Conservation (phyloP, 2,329 filamentous ascomycete species). For the Zymoseptoria ardabiliae region DNA sequence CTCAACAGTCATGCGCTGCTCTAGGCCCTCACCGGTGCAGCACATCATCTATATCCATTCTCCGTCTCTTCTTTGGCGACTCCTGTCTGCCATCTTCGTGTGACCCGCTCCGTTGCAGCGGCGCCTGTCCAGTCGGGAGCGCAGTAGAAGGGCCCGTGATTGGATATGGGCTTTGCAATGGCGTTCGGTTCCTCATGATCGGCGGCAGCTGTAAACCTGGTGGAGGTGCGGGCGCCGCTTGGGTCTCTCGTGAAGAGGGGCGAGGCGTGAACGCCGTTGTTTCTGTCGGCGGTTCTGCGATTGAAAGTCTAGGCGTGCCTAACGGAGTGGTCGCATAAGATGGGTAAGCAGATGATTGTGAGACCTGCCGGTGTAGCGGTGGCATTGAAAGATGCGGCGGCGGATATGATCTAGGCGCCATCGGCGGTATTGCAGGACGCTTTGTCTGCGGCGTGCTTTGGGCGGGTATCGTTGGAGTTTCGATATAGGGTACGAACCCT, state of each 20-base stretch:
- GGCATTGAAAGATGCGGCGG: slow-evolving; percentile 9
- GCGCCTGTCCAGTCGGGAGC: not conserved
- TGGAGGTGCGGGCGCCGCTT: slow-evolving; percentile 2
- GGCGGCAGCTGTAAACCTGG: slow-evolving; percentile 21
- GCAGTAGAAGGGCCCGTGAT: not conserved
- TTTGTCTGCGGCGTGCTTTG: slow-evolving; percentile 6
- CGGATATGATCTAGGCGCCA: slow-evolving; percentile 12
- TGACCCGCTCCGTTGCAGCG: slow-evolving; percentile 1
- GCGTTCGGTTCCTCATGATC: slow-evolving; percentile 13
- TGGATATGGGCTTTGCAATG: not conserved
- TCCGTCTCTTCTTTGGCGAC: slow-evolving; percentile 22
- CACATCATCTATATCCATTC: slow-evolving; percentile 28
- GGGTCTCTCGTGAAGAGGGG: slow-evolving; percentile 9
- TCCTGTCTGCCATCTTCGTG: slow-evolving; percentile 8
- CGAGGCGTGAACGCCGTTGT: slow-evolving; percentile 20
- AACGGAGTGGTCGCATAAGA: slow-evolving; percentile 3
- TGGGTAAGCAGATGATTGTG: slow-evolving; percentile 3
- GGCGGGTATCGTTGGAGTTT: slow-evolving; percentile 5
- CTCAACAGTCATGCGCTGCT: not conserved
- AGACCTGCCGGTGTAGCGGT: slow-evolving; percentile 6
- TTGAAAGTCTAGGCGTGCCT: slow-evolving; percentile 11
- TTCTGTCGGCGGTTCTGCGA: slow-evolving; percentile 21
- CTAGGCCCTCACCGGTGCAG: slow-evolving; percentile 19
- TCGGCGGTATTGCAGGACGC: slow-evolving; percentile 8
- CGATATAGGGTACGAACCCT: slow-evolving; percentile 12